Percentiles rank a stretch among this genome's conserved stretches.
Conservation (phyloP, 345 rosid genomes). For the Linum trigynum region DNA sequence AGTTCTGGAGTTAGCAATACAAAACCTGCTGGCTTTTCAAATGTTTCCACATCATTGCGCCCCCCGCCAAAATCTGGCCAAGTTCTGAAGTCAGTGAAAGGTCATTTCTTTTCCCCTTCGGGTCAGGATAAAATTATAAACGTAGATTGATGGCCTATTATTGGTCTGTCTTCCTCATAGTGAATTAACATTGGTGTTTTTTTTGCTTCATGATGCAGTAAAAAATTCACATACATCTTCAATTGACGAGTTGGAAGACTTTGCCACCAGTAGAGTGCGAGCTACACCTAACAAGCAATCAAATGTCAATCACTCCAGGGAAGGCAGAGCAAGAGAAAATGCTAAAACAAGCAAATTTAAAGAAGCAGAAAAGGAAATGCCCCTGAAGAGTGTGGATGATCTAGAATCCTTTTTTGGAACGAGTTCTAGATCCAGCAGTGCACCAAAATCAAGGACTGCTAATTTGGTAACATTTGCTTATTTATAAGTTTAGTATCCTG, state of each 20-base stretch:
- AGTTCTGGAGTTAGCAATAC: constrained; percentile 21
- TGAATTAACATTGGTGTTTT: constrained; percentile 8
- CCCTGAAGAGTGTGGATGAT: constrained; percentile 41
- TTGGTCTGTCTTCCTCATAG: constrained; percentile 6
- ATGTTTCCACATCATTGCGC: constrained; percentile 31
- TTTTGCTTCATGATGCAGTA: constrained; percentile 31
- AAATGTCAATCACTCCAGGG: constrained; percentile 9
- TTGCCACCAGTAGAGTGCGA: constrained; percentile 45
- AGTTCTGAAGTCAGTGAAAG: constrained; percentile 42
- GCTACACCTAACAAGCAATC: constrained; percentile 27
- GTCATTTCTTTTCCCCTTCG: constrained; percentile 22
- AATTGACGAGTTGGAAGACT: constrained; percentile 67
- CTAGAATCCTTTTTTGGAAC: constrained; percentile 48
- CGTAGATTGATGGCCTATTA: not conserved
- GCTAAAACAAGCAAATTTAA: constrained; percentile 36
- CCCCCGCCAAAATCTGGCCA: constrained; percentile 69
- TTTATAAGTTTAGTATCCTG: constrained; percentile 9
- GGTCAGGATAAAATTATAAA: constrained; percentile 5
- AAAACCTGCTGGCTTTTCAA: constrained; percentile 25
- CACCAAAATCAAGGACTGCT: constrained; percentile 51
- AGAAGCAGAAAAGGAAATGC: constrained; percentile 46
- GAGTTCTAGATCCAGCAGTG: constrained; percentile 60
- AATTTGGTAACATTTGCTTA: constrained; percentile 37
- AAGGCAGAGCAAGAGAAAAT: constrained; percentile 12
- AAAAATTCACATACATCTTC: constrained; percentile 40